A percentile compares a stretch with the other conserved stretches of the same genome.
These are phyloP conservation scores for Torrubiella hemipterigena DNA, from an alignment of 2,329 filamentous ascomycete genomes.

Conservation along the genomic window DNA sequence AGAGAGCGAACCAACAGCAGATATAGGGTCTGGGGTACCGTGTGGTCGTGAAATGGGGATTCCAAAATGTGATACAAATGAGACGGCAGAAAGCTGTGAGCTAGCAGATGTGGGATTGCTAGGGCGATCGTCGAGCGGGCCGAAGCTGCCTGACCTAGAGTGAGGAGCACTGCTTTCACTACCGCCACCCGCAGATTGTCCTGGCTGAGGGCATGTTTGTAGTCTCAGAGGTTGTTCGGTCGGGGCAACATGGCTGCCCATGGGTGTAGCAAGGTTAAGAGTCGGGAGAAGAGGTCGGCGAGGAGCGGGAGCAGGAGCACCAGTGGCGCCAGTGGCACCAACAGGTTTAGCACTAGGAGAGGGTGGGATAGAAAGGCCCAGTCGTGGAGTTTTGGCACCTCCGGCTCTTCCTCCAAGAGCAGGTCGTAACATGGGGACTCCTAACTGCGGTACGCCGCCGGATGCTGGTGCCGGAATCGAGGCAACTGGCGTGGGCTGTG, in stretches of 20 bases:
- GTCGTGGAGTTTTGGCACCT: slow-evolving; percentile 56
- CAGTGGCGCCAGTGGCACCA: slow-evolving; percentile 25
- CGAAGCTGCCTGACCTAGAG: slow-evolving; percentile 76
- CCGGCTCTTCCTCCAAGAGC: slow-evolving; percentile 62
- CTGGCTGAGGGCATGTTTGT: slow-evolving; percentile 41
- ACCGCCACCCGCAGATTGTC: slow-evolving; percentile 58
- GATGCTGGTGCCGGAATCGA: no score
- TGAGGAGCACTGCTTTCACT: slow-evolving; percentile 71
- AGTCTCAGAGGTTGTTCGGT: slow-evolving; percentile 49
- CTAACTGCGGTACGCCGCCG: slow-evolving; percentile 48
- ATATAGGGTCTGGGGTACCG: slow-evolving; percentile 72
- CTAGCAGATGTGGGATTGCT: slow-evolving; percentile 79
- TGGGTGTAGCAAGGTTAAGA: slow-evolving; percentile 76
- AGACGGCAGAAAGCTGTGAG: slow-evolving; percentile 75
- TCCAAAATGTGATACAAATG: slow-evolving; percentile 62
- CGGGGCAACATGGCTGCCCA: slow-evolving; percentile 64
- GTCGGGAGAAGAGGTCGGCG: slow-evolving; percentile 58
- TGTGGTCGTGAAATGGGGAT: slow-evolving; percentile 54
- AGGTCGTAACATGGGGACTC: slow-evolving; percentile 70
- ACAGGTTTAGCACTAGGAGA: slow-evolving; percentile 75
- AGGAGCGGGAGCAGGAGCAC: no score
- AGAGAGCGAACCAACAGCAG: slow-evolving; percentile 75
- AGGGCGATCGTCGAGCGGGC: slow-evolving; percentile 58
- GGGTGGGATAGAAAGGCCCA: slow-evolving; percentile 82
- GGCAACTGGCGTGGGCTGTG: no score